These are phyloP conservation scores for Orychophragmus violaceus DNA, from an alignment of 345 rosid species.

Conservation along the genomic window DNA sequence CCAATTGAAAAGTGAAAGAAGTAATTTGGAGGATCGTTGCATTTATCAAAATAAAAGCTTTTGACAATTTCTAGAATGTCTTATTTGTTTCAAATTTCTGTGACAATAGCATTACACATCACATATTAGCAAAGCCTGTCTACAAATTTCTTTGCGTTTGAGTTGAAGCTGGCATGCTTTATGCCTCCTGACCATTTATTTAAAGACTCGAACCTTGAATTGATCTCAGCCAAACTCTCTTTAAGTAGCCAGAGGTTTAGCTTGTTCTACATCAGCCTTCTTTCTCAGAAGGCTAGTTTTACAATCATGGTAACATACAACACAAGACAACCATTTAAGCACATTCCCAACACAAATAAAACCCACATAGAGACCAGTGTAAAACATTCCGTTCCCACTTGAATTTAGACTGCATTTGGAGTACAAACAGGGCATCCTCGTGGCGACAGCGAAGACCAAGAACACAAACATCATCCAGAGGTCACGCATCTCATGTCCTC, in stretches of 20 bases:
- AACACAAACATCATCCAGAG: slow-evolving; percentile 30
- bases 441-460: slow-evolving; percentile 17
- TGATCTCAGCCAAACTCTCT: not conserved
- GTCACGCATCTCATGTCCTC: slow-evolving; percentile 24
- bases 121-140: not conserved
- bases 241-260: not conserved
- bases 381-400: slow-evolving; percentile 1
- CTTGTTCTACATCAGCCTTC: slow-evolving; percentile 31
- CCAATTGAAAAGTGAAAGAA: slow-evolving; percentile 24
- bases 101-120: not conserved
- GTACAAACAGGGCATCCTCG: slow-evolving; percentile 32
- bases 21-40: not conserved
- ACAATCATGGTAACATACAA: slow-evolving; percentile 37
- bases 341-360: slow-evolving; percentile 32
- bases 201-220: not conserved
- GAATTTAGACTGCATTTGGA: slow-evolving; percentile 12
- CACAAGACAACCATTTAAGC: slow-evolving; percentile 43
- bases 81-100: not conserved
- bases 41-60: not conserved
- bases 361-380: slow-evolving; percentile 6
- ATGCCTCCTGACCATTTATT: not conserved
- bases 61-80: not conserved
- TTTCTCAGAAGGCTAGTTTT: slow-evolving; percentile 20
- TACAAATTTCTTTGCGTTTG: not conserved
- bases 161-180: no score